These are phyloP conservation scores for Leucosporidium creatinivorum DNA, from an alignment of 768 basidiomycete species.

Conservation along the genomic window DNA sequence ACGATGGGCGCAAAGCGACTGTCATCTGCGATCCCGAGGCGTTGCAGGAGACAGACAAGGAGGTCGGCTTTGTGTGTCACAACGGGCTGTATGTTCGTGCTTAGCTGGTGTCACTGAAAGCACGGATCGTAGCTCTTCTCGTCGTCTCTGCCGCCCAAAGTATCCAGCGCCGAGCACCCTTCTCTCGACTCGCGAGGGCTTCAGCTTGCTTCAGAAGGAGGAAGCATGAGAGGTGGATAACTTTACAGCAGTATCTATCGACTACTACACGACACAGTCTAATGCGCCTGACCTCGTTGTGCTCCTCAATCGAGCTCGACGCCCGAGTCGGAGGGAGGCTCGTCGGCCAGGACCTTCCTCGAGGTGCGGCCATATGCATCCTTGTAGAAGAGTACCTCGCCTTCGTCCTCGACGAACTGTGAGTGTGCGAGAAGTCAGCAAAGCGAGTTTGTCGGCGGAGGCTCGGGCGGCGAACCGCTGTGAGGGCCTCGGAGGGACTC, in stretches of 20 bases:
- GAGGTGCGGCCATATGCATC: constrained; percentile 71
- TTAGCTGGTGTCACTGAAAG: background rate
- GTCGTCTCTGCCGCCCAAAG: too few species aligned
- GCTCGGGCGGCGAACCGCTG: background rate
- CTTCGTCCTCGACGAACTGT: constrained; percentile 86
- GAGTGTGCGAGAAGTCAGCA: background rate
- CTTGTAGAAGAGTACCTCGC: constrained; percentile 84
- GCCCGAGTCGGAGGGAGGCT: constrained; percentile 57
- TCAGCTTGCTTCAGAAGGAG: too few species aligned
- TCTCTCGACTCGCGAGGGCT: too few species aligned
- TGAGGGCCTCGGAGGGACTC: constrained; percentile 5
- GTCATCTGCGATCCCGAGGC: background rate
- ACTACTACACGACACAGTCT: too few species aligned
- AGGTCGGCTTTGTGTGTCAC: background rate
- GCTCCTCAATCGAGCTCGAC: constrained; percentile 41
- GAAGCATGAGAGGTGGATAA: too few species aligned
- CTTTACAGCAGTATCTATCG: too few species aligned
- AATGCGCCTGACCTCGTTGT: too few species aligned
- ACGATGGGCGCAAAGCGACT: background rate
- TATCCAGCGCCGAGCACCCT: too few species aligned
- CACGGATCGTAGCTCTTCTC: too few species aligned
- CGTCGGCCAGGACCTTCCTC: constrained; percentile 60
- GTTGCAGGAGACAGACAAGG: background rate
- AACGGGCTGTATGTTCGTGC: background rate
- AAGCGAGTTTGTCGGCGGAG: background rate